Evolutionary conservation across 1,284 basidiomycete species (phyloP).

Genomic region (Clitocybe nebularis): DNA sequence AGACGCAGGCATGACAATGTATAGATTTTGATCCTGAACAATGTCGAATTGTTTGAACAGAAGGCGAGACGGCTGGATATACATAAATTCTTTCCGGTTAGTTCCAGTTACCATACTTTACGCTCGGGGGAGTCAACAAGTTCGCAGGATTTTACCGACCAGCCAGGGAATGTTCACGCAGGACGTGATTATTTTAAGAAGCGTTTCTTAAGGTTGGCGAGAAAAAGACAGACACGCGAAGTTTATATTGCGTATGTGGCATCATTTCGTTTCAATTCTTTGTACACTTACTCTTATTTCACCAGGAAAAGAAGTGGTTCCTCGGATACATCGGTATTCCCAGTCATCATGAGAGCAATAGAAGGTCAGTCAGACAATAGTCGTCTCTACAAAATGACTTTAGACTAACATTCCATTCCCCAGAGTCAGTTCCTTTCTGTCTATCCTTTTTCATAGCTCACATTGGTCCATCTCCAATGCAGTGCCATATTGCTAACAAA

Average conservation of each 20-base stretch:
- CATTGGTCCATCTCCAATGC: no score
- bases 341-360: conserved; percentile 92
- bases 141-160: conserved; percentile 76
- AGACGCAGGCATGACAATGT: conserved; percentile 3
- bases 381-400: no score
- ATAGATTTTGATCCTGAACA: conserved; percentile 89
- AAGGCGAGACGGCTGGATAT: conserved; percentile 84
- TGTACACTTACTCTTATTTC: no score
- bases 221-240: conserved; percentile 85
- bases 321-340: conserved; percentile 89
- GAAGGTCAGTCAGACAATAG: conserved; percentile 78
- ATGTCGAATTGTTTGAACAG: conserved; percentile 84
- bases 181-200: conserved; percentile 90
- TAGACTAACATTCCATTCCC: no score
- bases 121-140: no score
- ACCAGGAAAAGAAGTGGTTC: conserved; percentile 74
- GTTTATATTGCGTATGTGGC: conserved; percentile 84
- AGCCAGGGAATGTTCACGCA: conserved; percentile 61
- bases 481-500: no score
- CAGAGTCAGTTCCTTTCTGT: no score
- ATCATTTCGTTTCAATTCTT: not conserved
- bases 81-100: conserved; percentile 79
- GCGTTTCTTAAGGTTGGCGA: conserved; percentile 79
- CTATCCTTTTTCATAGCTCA: no score
- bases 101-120: no score